phyloP scores from a whole-genome alignment of 345 rosid species.

The Camelina neglecta region DNA sequence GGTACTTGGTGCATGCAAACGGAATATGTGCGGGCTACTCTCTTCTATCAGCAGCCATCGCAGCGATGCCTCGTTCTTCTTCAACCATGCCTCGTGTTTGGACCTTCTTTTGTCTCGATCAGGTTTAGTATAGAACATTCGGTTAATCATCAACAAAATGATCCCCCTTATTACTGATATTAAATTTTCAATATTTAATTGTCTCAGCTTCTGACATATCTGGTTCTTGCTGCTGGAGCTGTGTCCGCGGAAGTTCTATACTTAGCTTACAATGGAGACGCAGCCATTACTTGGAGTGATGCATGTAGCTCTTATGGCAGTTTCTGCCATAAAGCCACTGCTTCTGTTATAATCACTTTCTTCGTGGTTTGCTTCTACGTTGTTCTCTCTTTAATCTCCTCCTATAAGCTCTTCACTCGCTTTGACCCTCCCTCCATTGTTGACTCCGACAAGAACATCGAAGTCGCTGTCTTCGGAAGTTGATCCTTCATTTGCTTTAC shows the following conservation, averaged over 20 bases:
- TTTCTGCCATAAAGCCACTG: constrained; percentile 74
- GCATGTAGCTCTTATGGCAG: constrained; percentile 64
- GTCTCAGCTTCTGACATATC: constrained; percentile 66
- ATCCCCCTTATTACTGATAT: background rate
- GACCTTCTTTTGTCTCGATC: constrained; percentile 92
- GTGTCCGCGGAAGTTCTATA: constrained; percentile 73
- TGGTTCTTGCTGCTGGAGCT: constrained; percentile 71
- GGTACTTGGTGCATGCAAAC: constrained; percentile 94
- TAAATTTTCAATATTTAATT: background rate
- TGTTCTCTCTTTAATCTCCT: constrained; percentile 68
- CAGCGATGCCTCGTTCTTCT: constrained; percentile 73
- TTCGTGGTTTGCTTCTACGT: constrained; percentile 53
- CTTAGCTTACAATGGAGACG: constrained; percentile 74
- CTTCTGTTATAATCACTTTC: constrained; percentile 69
- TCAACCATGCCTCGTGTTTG: constrained; percentile 72
- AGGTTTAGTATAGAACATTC: constrained; percentile 46
- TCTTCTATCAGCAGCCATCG: constrained; percentile 74
- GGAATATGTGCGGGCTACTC: constrained; percentile 98
- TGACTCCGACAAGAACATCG: constrained; percentile 47
- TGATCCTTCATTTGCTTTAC: constrained; percentile 15
- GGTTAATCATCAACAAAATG: background rate
- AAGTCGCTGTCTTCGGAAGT: constrained; percentile 49
- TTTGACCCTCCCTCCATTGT: constrained; percentile 64
- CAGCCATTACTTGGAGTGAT: constrained; percentile 72
- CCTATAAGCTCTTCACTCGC: constrained; percentile 81